Percentiles rank a stretch among this genome's conserved stretches.
Evolutionary conservation across 495 filamentous ascomycete genomes (phyloP).

Genomic region (Aspergillus sclerotioniger): DNA sequence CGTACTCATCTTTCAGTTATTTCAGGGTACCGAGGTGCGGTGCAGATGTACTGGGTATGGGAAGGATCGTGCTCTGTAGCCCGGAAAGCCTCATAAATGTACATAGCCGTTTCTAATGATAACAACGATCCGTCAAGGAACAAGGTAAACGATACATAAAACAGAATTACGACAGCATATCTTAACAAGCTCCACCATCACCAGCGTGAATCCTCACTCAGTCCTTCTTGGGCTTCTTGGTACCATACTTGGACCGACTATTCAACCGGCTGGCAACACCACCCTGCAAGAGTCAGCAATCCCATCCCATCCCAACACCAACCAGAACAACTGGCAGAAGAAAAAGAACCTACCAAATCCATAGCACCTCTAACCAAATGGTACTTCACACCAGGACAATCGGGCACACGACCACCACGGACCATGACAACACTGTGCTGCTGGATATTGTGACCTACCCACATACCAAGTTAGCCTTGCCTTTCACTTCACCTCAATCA

Average conservation of each 20-base stretch:
- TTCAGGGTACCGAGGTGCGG: not conserved
- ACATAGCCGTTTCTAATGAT: conserved; percentile 19
- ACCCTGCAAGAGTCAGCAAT: conserved; percentile 54
- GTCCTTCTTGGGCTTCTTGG: conserved; percentile 90
- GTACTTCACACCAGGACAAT: conserved; percentile 98
- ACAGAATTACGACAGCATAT: conserved; percentile 2
- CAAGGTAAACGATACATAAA: not conserved
- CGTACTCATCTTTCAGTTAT: not conserved
- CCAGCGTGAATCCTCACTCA: no score
- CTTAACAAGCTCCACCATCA: not conserved
- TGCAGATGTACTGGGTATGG: conserved; percentile 5
- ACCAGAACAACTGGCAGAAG: not conserved
- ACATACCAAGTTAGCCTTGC: conserved; percentile 13
- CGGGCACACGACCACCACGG: conserved; percentile 84
- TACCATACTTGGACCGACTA: conserved; percentile 92
- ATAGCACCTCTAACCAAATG: conserved; percentile 86
- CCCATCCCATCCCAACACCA: conserved; percentile 5
- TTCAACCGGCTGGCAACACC: conserved; percentile 82
- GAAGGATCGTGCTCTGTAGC: not conserved
- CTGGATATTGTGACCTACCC: conserved; percentile 95
- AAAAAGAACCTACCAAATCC: conserved; percentile 74
- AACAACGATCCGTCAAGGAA: conserved; percentile 8
- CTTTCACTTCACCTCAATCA: not conserved
- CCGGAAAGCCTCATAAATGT: conserved; percentile 16
- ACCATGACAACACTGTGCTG: conserved; percentile 97